Conservation (phyloP, 768 basidiomycete genomes). For the Auriscalpium vulgare region DNA sequence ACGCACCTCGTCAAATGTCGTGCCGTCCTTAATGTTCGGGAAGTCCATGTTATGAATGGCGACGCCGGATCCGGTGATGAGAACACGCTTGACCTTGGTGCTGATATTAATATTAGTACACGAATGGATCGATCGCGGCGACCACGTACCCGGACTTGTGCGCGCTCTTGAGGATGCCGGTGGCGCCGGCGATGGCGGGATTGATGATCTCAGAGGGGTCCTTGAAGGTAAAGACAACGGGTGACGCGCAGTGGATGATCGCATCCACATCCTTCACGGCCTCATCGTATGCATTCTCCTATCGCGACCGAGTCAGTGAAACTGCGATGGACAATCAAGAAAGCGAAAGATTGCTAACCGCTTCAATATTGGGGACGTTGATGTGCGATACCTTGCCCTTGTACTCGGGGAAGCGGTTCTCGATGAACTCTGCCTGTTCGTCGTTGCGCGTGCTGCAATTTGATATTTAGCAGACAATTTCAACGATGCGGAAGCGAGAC, state of each 20-base stretch:
- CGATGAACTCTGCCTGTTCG: neutral
- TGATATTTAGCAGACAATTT: neutral
- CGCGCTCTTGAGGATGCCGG: constrained; percentile 25
- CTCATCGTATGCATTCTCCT: constrained; percentile 34
- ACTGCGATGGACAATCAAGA: constrained; percentile 3
- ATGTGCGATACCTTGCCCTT: neutral
- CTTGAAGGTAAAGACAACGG: constrained; percentile 19
- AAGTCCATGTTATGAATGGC: neutral
- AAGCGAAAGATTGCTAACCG: constrained; percentile 20
- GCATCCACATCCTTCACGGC: constrained; percentile 38
- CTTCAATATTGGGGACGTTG: constrained; percentile 12
- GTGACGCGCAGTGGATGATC: constrained; percentile 32
- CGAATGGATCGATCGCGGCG: neutral
- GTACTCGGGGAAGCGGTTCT: neutral
- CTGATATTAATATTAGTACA: constrained; percentile 3
- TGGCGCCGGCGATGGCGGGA: constrained; percentile 32
- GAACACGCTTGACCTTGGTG: constrained; percentile 9
- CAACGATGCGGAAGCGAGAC: constrained; percentile 5
- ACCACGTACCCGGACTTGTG: constrained; percentile 11
- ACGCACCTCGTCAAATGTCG: neutral
- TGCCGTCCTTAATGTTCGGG: neutral
- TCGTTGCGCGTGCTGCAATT: neutral
- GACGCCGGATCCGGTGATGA: constrained; percentile 6
- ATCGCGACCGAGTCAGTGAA: neutral
- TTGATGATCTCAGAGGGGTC: constrained; percentile 26